Evolutionary conservation across 163 green algal genomes (phyloP).

Genomic region (Trebouxia gelatinosa): DNA sequence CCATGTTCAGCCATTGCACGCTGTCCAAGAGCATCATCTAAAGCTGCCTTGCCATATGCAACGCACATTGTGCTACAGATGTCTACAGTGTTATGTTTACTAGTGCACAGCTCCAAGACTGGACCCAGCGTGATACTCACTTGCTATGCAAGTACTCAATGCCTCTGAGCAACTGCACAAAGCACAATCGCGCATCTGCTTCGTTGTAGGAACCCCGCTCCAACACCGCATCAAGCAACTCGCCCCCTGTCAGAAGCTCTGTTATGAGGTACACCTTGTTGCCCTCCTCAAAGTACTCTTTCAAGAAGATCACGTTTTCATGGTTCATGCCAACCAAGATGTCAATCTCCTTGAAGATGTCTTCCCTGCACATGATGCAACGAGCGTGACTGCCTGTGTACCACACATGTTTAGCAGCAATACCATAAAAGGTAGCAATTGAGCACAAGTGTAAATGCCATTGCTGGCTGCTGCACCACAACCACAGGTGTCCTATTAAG

Average conservation of each 20-base stretch:
- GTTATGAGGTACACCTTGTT: conserved; percentile 88
- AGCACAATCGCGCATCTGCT: conserved; percentile 71
- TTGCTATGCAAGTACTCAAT: conserved; percentile 86
- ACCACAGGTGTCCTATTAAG: too few relatives aligned
- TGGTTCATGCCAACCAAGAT: conserved; percentile 82
- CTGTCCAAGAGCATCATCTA: too few relatives aligned
- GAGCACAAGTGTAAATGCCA: too few relatives aligned
- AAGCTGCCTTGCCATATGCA: too few relatives aligned
- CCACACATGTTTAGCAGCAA: background rate
- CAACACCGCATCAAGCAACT: conserved; percentile 88
- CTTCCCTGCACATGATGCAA: conserved; percentile 61
- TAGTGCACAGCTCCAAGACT: too few relatives aligned
- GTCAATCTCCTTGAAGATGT: conserved; percentile 91
- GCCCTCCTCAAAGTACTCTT: conserved; percentile 83
- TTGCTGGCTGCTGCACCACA: too few relatives aligned
- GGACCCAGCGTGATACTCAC: conserved; percentile 52
- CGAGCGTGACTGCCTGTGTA: too few relatives aligned
- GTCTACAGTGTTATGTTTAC: too few relatives aligned
- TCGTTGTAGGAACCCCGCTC: conserved; percentile 80
- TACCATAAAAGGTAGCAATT: too few relatives aligned
- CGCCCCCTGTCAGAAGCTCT: conserved; percentile 79
- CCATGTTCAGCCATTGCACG: too few relatives aligned
- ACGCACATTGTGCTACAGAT: too few relatives aligned
- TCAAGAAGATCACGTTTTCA: conserved; percentile 82
- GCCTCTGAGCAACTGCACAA: conserved; percentile 78